A percentile compares a stretch with the other conserved stretches of the same genome.
Evolutionary conservation across 2,329 filamentous ascomycete genomes (phyloP).

Genomic region (Chaetomium sp.): DNA sequence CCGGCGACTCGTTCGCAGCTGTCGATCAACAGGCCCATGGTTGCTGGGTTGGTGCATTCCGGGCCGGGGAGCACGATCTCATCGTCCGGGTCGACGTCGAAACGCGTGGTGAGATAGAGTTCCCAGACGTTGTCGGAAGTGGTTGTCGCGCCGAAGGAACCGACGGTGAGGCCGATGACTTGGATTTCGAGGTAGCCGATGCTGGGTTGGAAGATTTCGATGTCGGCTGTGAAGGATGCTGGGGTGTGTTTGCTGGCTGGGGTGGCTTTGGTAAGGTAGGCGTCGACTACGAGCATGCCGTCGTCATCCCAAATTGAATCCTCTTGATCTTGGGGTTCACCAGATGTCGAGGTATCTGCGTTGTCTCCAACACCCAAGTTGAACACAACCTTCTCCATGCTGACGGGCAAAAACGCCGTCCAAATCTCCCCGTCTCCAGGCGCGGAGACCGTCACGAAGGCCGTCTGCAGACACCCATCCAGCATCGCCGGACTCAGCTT

Average conservation of each 20-base stretch:
- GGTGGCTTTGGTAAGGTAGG: conserved; percentile 27
- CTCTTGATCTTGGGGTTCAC: too few relatives aligned
- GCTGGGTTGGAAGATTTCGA: conserved; percentile 29
- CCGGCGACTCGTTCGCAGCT: conserved; percentile 32
- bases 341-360: too few relatives aligned
- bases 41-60: background rate
- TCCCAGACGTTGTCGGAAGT: conserved; percentile 30
- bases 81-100: conserved; percentile 37
- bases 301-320: background rate
- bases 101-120: conserved; percentile 30
- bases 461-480: conserved; percentile 37
- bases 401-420: conserved; percentile 36
- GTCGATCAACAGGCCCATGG: conserved; percentile 28
- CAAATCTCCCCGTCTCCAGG: conserved; percentile 37
- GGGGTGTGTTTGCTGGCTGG: conserved; percentile 21
- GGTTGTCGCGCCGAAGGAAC: conserved; percentile 26
- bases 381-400: conserved; percentile 32
- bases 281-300: conserved; percentile 26
- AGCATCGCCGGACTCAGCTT: conserved; percentile 35
- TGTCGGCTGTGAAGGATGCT: conserved; percentile 32
- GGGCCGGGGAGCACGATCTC: conserved; percentile 27
- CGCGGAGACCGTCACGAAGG: conserved; percentile 36
- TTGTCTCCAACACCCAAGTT: conserved; percentile 29
- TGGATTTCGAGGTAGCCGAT: conserved; percentile 28
- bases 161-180: conserved; percentile 30